Percentiles rank a stretch among this genome's conserved stretches.
These are phyloP conservation scores for Schizophyllum amplum DNA, from an alignment of 1,284 basidiomycete species.

Conservation along the genomic window DNA sequence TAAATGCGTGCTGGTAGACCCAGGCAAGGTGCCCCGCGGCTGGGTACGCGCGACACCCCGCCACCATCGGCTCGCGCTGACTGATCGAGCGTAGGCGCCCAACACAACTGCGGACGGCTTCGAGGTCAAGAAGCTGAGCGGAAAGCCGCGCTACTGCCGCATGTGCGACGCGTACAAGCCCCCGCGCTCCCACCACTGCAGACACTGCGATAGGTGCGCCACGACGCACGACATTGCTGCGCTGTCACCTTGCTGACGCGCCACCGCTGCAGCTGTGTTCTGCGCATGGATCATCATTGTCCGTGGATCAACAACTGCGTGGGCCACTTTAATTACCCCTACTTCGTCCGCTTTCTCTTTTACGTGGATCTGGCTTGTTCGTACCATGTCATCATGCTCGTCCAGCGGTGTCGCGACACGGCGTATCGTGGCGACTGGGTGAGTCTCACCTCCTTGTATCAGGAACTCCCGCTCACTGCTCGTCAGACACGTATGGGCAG, in stretches of 20 bases:
- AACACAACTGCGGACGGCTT: conserved; percentile 65
- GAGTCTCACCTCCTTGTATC: no score
- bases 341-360: conserved; percentile 90
- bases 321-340: conserved; percentile 82
- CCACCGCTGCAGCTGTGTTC: conserved; percentile 44
- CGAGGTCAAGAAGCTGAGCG: conserved; percentile 83
- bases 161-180: conserved; percentile 71
- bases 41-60: conserved; percentile 54
- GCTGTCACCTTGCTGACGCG: not conserved
- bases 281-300: conserved; percentile 90
- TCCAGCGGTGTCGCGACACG: conserved; percentile 21
- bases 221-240: not conserved
- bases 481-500: conserved; percentile 16
- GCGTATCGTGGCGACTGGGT: no score
- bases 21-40: conserved; percentile 70
- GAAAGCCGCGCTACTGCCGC: conserved; percentile 75
- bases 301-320: conserved; percentile 90
- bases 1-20: conserved; percentile 73
- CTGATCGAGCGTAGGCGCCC: conserved; percentile 48
- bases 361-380: conserved; percentile 84
- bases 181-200: conserved; percentile 82
- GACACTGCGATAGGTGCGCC: conserved; percentile 71
- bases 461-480: no score
- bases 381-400: conserved; percentile 77
- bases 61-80: conserved; percentile 4